Conservation (phyloP, 768 basidiomycete genomes). For the Hypholoma sublateritium region DNA sequence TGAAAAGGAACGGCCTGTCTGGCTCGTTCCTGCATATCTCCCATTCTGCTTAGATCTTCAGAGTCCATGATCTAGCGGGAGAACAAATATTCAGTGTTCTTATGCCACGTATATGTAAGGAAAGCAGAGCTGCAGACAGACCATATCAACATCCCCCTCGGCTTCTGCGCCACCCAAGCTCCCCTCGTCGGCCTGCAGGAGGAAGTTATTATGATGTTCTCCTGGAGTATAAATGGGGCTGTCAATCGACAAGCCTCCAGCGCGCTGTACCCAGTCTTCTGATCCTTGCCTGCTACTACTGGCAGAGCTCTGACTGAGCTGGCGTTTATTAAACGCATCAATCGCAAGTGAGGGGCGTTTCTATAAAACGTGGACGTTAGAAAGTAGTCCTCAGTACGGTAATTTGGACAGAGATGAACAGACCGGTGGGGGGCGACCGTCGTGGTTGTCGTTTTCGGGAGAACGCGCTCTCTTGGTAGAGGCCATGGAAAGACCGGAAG, state of each 20-base stretch:
- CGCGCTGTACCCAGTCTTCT: conserved; percentile 78
- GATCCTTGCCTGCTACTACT: conserved; percentile 42
- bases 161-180: background rate
- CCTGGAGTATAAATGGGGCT: conserved; percentile 38
- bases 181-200: conserved; percentile 3
- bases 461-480: conserved; percentile 61
- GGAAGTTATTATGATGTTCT: conserved; percentile 13
- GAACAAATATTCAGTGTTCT: background rate
- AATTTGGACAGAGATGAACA: background rate
- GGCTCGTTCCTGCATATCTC: background rate
- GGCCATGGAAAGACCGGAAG: conserved; percentile 24
- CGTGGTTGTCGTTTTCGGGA: conserved; percentile 42
- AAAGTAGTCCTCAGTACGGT: background rate
- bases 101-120: conserved; percentile 9
- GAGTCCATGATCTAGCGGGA: conserved; percentile 12
- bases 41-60: conserved; percentile 5
- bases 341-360: conserved; percentile 55
- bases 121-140: conserved; percentile 25
- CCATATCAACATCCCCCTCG: conserved; percentile 53
- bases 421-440: conserved; percentile 56
- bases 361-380: conserved; percentile 29
- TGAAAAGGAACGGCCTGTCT: conserved; percentile 1
- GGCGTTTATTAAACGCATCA: conserved; percentile 13
- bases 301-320: conserved; percentile 24
- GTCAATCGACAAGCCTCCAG: conserved; percentile 65